Percentiles rank a stretch among this genome's conserved stretches.
phyloP scores from a whole-genome alignment of 192 early-diverging fungal genomes.

The Backusella morwellensis region DNA sequence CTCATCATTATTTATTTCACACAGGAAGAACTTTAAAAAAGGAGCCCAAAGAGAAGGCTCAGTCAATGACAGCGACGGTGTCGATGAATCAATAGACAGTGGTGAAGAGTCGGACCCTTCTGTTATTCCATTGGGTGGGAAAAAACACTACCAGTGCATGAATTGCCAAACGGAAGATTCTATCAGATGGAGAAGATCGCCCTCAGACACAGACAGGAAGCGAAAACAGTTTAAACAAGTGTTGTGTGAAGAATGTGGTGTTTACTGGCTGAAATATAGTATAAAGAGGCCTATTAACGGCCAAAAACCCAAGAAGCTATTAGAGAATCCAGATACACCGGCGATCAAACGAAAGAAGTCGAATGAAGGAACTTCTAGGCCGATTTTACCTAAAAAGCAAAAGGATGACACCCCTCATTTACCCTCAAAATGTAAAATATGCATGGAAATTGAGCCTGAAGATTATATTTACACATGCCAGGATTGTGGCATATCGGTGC shows the following conservation, averaged over 20 bases:
- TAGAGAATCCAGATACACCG: background rate
- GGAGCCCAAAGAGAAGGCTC: constrained; percentile 12
- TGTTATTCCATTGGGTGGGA: background rate
- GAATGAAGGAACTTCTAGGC: background rate
- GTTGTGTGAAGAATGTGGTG: constrained; percentile 53
- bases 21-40: constrained; percentile 47
- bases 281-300: constrained; percentile 29
- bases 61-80: background rate
- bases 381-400: background rate
- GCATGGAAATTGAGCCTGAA: constrained; percentile 18
- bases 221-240: constrained; percentile 39
- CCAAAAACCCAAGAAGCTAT: background rate
- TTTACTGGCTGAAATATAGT: constrained; percentile 58
- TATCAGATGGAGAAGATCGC: constrained; percentile 36
- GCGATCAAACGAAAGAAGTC: background rate
- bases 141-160: constrained; percentile 33
- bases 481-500: constrained; percentile 47
- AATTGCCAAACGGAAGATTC: constrained; percentile 40
- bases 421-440: constrained; percentile 25
- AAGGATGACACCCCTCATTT: background rate
- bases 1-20: background rate
- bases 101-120: constrained; percentile 13
- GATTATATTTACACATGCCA: constrained; percentile 41
- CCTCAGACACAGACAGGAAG: constrained; percentile 39
- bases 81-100: background rate